Evolutionary conservation across 768 basidiomycete genomes (phyloP), one percentile per base, ranked within the genome.

Genomic region (Naganishia onofrii): DNA sequence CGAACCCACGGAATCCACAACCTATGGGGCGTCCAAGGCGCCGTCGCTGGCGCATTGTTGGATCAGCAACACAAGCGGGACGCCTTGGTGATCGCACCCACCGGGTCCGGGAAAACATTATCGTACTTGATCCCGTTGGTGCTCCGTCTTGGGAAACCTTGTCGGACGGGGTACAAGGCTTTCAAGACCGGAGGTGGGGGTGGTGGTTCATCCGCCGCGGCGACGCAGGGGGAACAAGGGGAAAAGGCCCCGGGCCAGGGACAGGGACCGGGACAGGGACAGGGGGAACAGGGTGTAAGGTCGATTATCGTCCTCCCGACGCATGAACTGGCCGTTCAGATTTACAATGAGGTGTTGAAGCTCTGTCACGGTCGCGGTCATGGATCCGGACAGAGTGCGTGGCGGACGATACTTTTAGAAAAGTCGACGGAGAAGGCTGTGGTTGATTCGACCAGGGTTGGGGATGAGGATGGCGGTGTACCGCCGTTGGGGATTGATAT

Each of bases 101-200:
- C 96, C 6, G 96, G 96, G 60, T 94, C 92, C 12, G 96, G 96
- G 70, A 99, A 99, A 83, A 99, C 96, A 0, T 84, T 97, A 7
- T 87, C 93, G 0, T 99, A 97, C 81, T 84, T 96, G 17, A 82
- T 96, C 19, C 94, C 96, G 0, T 84, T 92, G 28, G 85, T 98
- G 70, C 83, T 82, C 21, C 67, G 69, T 13, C 76, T 82, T 0
- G 55, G 66, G 31, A 73, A 79, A 56, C 80, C 81, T 2, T 71
- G 72, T 19, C 60, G 76, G 53, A 81, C 84, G 21, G 72, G 78
- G 21, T 56, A n/a, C 63, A 67, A 34, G 55, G 44, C 13, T 28
- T 66, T 55, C 19, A 66, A 60, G 29, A 36, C 64, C 31, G 56
- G 52, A 21, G 52, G n/a, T n/a, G n/a, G n/a, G n/a, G n/a, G n/a